Evolutionary conservation across 2,329 filamentous ascomycete genomes (phyloP).

Genomic region (Cladosporium sp.): DNA sequence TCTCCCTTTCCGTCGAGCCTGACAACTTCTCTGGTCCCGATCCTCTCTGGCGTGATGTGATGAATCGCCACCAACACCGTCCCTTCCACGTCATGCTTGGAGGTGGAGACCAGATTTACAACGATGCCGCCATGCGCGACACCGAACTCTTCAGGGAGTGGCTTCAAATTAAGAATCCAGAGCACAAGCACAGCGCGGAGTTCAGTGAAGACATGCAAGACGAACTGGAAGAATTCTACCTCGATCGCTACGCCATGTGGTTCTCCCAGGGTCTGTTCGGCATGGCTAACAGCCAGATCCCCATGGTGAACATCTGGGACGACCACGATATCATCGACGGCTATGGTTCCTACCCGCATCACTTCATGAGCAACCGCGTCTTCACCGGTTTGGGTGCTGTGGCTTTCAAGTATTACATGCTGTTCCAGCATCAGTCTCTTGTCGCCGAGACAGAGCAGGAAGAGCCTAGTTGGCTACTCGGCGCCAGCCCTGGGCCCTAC

Average conservation of each 20-base stretch:
- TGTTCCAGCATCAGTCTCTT: conserved; percentile 95
- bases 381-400: conserved; percentile 86
- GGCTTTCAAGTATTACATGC: conserved; percentile 97
- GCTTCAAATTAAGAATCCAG: conserved; percentile 73
- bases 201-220: conserved; percentile 81
- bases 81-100: conserved; percentile 99
- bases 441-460: conserved; percentile 72
- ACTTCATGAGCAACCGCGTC: conserved; percentile 86
- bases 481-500: conserved; percentile 76
- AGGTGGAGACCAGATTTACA: conserved; percentile 96
- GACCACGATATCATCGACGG: conserved; percentile 72
- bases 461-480: conserved; percentile 90
- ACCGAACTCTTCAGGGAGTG: conserved; percentile 77
- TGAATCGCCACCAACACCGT: conserved; percentile 84
- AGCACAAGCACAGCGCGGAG: conserved; percentile 72
- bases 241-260: conserved; percentile 88
- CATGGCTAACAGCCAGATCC: conserved; percentile 90
- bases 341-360: conserved; percentile 86
- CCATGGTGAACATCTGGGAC: conserved; percentile 98
- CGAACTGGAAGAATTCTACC: conserved; percentile 83
- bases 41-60: conserved; percentile 92
- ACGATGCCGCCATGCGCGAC: conserved; percentile 75
- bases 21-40: conserved; percentile 86
- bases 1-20: conserved; percentile 73
- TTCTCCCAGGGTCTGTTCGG: conserved; percentile 93